Evolutionary conservation across 2,329 filamentous ascomycete species (phyloP).

Genomic region (Botrytis aclada): DNA sequence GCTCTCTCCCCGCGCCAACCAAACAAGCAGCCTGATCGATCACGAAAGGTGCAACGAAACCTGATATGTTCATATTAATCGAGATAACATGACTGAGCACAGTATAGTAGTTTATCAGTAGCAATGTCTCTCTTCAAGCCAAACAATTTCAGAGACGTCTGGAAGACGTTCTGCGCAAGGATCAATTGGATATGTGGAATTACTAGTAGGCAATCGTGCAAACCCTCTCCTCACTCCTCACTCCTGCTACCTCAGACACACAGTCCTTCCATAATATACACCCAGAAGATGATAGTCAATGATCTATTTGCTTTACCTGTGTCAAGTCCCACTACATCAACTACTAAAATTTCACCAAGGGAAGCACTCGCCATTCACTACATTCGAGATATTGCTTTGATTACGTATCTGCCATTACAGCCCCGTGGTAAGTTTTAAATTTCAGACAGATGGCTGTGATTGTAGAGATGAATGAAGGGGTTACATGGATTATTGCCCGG

Average conservation of each 20-base stretch:
- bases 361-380: neutral
- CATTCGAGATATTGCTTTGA: constrained; percentile 61
- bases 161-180: neutral
- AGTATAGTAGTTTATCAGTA: neutral
- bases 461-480: constrained; percentile 59
- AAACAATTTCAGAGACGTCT: neutral
- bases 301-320: neutral
- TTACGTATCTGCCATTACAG: constrained; percentile 47
- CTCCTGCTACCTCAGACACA: neutral
- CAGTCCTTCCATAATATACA: neutral
- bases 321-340: neutral
- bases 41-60: neutral
- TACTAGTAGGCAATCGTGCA: neutral
- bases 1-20: neutral
- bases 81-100: neutral
- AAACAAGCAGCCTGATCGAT: neutral
- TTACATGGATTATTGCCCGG: constrained; percentile 64
- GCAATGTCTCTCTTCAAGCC: neutral
- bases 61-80: neutral
- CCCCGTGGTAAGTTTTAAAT: constrained; percentile 56
- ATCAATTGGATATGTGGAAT: neutral
- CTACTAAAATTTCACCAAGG: neutral
- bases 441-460: constrained; percentile 66
- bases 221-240: neutral
- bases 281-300: neutral